These are phyloP conservation scores for Leccinum incarnatum DNA, from an alignment of 768 basidiomycete species.

Conservation along the genomic window DNA sequence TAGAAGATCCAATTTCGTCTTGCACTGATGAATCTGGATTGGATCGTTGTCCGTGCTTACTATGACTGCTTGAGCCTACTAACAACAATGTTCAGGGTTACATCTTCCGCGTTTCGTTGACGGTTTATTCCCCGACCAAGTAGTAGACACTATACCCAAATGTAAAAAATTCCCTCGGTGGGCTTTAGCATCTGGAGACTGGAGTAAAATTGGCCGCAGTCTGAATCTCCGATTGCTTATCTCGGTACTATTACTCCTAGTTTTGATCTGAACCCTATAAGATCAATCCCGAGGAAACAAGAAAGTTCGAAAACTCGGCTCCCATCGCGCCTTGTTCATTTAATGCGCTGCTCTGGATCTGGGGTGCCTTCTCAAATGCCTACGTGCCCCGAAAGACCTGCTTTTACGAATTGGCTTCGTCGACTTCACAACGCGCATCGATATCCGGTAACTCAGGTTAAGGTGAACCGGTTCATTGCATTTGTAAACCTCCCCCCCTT, in stretches of 20 bases:
- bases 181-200: conserved; percentile 12
- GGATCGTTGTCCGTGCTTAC: conserved; percentile 6
- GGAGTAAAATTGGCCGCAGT: conserved; percentile 14
- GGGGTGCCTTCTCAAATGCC: conserved; percentile 24
- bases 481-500: neutral
- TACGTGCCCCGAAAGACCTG: neutral
- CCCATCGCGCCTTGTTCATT: conserved; percentile 15
- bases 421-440: neutral
- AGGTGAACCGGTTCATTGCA: conserved; percentile 4
- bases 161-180: conserved; percentile 2
- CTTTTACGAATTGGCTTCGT: conserved; percentile 6
- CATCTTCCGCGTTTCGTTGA: neutral
- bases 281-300: conserved; percentile 11
- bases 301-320: conserved; percentile 6
- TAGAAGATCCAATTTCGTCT: conserved; percentile 6
- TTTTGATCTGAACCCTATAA: conserved; percentile 8
- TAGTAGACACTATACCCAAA: conserved; percentile 4
- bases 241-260: conserved; percentile 12
- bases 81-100: neutral
- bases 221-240: conserved; percentile 10
- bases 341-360: conserved; percentile 25
- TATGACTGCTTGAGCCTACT: neutral
- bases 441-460: conserved; percentile 3
- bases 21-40: conserved; percentile 2
- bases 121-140: neutral